Base-by-base conservation (phyloP, 2,329 filamentous ascomycete species). In the Stromatinia cepivora region DNA sequence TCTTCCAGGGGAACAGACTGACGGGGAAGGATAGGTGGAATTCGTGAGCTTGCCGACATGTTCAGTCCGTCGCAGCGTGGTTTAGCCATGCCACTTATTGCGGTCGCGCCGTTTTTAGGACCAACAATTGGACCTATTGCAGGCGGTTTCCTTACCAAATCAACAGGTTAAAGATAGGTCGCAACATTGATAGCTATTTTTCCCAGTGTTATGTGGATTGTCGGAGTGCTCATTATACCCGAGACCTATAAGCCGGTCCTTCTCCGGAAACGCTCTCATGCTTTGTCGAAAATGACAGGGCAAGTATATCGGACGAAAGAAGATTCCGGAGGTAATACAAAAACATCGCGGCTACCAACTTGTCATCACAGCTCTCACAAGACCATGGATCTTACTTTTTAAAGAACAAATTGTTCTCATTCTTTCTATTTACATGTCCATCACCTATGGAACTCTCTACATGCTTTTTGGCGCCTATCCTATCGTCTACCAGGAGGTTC, bases 401-500 rank as follows among this genome's bases (percentile, higher is more conserved):
- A 48, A 48, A 22, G 45, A 48, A 48, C 45, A 17, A 48, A 48
- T 22, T 8, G 20, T 48, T 48, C 22, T 22, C 17, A 10, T 48
- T 48, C 46, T 48, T 48, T 48, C 20, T 9, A 48, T 85, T 91
- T 70, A 83, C 84, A 48, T 89, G 92, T 78, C 89, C 90, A 69
- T 90, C 92, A 68, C 88, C 92, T 68, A 88, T 94, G 34, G 94
- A n/a, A n/a, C n/a, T n/a, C n/a, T n/a, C n/a, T n/a, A n/a, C n/a
- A n/a, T n/a, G n/a, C n/a, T 94, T 82, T 83, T 97, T 67, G 94
- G 92, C 0, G 91, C 92, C 1, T 96, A 95, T 75, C 90, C 91
- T 0, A 86, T 94, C 56, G 90, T 96, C 58, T 96, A 95, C 81
- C 83, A 90, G 71, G 82, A 84, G 31, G 84, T 93, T 6, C 90